phyloP scores from a whole-genome alignment of 2,329 filamentous ascomycete species.

The Coniochaeta sp. region DNA sequence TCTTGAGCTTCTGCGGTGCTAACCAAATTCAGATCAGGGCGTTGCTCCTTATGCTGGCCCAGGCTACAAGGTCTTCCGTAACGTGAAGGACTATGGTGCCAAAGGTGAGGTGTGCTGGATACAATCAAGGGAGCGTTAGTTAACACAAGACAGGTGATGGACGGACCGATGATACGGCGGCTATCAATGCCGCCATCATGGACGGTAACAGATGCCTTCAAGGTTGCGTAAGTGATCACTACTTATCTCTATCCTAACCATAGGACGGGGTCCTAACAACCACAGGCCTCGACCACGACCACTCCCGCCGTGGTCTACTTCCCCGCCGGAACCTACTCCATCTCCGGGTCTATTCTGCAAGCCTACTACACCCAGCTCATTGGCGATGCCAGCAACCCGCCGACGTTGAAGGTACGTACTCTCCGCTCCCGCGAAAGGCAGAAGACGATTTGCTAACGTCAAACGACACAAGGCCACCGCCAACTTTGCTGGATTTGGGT shows the following conservation, averaged over 20 bases:
- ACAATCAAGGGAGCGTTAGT: neutral
- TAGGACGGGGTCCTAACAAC: neutral
- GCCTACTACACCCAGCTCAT: slow-evolving; percentile 77
- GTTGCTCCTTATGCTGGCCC: slow-evolving; percentile 32
- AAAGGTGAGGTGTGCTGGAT: slow-evolving; percentile 19
- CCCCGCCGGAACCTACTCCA: slow-evolving; percentile 54
- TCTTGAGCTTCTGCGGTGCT: neutral
- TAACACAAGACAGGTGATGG: slow-evolving; percentile 28
- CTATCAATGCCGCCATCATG: slow-evolving; percentile 37
- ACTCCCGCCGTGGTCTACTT: slow-evolving; percentile 37
- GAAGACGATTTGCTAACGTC: no score
- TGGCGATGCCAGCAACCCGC: slow-evolving; percentile 56
- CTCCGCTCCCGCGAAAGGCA: no score
- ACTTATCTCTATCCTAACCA: neutral
- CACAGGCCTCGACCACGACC: slow-evolving; percentile 29
- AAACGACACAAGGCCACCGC: slow-evolving; percentile 48
- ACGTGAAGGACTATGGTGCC: slow-evolving; percentile 40
- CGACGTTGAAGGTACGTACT: slow-evolving; percentile 38
- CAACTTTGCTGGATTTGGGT: slow-evolving; percentile 39
- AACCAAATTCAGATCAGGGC: slow-evolving; percentile 28
- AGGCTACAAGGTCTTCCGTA: slow-evolving; percentile 38
- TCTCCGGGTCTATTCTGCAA: slow-evolving; percentile 63
- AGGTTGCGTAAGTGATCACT: slow-evolving; percentile 30
- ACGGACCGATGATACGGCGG: slow-evolving; percentile 36
- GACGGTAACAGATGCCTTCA: slow-evolving; percentile 31